Conservation (phyloP, 2,329 filamentous ascomycete species). For the Aspergillus brasiliensis region DNA sequence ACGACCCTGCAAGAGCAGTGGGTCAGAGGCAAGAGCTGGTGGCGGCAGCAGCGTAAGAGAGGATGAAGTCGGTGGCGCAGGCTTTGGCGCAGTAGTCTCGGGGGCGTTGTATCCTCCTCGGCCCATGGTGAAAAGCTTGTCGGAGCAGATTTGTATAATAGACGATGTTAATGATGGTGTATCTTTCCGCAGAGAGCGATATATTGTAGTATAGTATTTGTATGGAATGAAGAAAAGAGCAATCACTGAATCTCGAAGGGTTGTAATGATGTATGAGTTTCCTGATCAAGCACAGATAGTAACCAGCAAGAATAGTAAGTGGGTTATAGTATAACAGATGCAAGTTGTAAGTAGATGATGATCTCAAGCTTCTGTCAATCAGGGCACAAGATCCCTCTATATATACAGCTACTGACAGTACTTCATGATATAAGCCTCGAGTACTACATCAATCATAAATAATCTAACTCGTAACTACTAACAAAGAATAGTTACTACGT, state of each 20-base stretch:
- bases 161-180: background rate
- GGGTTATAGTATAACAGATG: no score
- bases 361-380: no score
- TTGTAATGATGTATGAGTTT: background rate
- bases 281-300: no score
- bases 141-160: background rate
- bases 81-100: slow-evolving; percentile 7
- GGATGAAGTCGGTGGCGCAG: background rate
- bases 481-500: no score
- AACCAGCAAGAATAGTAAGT: no score
- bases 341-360: no score
- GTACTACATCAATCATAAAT: no score
- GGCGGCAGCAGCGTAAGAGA: background rate
- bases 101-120: slow-evolving; percentile 42
- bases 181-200: background rate
- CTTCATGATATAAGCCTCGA: no score
- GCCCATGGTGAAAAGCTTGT: slow-evolving; percentile 31
- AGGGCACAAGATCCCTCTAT: no score
- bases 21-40: background rate
- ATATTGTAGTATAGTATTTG: background rate
- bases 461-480: no score
- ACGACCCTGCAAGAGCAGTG: slow-evolving; percentile 26
- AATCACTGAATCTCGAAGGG: background rate
- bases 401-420: no score
- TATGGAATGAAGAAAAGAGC: background rate